phyloP scores from a whole-genome alignment of 2,329 filamentous ascomycete species.

The Stemphylium beticola region DNA sequence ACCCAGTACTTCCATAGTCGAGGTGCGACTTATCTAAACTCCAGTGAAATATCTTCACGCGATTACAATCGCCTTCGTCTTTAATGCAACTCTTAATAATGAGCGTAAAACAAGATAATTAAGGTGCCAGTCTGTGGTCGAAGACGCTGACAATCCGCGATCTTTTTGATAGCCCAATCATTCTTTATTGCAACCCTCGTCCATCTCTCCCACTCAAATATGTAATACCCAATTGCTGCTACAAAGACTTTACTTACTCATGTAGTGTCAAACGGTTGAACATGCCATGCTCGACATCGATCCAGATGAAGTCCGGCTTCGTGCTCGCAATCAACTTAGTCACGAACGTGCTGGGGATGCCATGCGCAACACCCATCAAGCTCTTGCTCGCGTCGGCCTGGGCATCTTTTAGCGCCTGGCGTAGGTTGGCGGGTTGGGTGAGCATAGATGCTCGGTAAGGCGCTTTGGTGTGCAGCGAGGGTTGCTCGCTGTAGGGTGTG shows the following conservation, averaged over 20 bases:
- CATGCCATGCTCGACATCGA: constrained; percentile 39
- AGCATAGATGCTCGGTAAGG: constrained; percentile 30
- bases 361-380: constrained; percentile 34
- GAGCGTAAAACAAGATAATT: too few relatives aligned
- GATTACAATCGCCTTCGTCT: too few relatives aligned
- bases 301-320: constrained; percentile 37
- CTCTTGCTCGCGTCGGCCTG: constrained; percentile 30
- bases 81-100: too few relatives aligned
- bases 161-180: too few relatives aligned
- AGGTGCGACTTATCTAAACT: too few relatives aligned
- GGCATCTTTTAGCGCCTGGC: constrained; percentile 30
- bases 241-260: constrained; percentile 21
- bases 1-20: too few relatives aligned
- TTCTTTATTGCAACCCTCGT: too few relatives aligned
- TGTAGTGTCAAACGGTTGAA: constrained; percentile 33
- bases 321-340: constrained; percentile 36
- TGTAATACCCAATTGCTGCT: too few relatives aligned
- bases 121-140: too few relatives aligned
- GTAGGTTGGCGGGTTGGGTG: constrained; percentile 32
- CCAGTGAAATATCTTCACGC: too few relatives aligned
- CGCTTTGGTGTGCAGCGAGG: constrained; percentile 29
- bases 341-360: constrained; percentile 33
- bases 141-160: too few relatives aligned
- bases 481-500: constrained; percentile 32
- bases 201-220: too few relatives aligned